These are phyloP conservation scores for Monosporascus sp. DNA, from an alignment of 2,329 filamentous ascomycete species.

Conservation along the genomic window DNA sequence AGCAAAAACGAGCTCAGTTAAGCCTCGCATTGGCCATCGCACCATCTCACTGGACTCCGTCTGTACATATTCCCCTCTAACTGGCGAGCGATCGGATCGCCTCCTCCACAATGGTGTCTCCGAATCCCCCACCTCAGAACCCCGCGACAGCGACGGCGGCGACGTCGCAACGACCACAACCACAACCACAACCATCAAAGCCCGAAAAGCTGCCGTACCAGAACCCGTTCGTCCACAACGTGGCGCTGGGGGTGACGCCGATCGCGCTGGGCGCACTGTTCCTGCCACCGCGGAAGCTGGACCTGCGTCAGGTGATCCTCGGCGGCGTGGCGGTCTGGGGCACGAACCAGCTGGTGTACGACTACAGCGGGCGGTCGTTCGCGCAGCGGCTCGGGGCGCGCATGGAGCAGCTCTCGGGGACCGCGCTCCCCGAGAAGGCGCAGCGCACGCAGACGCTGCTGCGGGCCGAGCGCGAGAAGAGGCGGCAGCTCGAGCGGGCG, in stretches of 20 bases:
- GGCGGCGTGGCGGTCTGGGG: slow-evolving; percentile 45
- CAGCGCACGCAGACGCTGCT: slow-evolving; percentile 41
- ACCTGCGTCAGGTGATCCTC: slow-evolving; percentile 46
- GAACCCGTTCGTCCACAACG: slow-evolving; percentile 38
- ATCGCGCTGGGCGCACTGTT: slow-evolving; percentile 42
- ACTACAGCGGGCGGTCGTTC: slow-evolving; percentile 51
- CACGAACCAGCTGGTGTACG: slow-evolving; percentile 49
- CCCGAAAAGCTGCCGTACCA: slow-evolving; percentile 12
- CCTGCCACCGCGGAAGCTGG: slow-evolving; percentile 46
- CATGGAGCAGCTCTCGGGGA: slow-evolving; percentile 39
- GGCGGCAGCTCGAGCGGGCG: slow-evolving; percentile 10
- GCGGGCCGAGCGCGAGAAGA: slow-evolving; percentile 36
- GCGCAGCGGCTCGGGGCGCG: slow-evolving; percentile 40
- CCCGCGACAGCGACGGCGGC: slow-evolving; percentile 4
- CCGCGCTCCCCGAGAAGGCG: slow-evolving; percentile 52
- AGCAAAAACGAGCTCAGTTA: too few species aligned
- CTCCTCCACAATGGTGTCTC: slow-evolving; percentile 5
- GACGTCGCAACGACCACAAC: slow-evolving; percentile 2
- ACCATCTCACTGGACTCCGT: too few species aligned
- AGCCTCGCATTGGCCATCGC: too few species aligned
- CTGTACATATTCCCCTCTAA: too few species aligned
- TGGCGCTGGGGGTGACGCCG: slow-evolving; percentile 42
- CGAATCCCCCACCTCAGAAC: not conserved
- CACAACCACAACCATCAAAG: slow-evolving; percentile 4
- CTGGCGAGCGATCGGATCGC: too few species aligned